phyloP scores from a whole-genome alignment of 1,284 basidiomycete species.

The Cryptococcus neoformans region DNA sequence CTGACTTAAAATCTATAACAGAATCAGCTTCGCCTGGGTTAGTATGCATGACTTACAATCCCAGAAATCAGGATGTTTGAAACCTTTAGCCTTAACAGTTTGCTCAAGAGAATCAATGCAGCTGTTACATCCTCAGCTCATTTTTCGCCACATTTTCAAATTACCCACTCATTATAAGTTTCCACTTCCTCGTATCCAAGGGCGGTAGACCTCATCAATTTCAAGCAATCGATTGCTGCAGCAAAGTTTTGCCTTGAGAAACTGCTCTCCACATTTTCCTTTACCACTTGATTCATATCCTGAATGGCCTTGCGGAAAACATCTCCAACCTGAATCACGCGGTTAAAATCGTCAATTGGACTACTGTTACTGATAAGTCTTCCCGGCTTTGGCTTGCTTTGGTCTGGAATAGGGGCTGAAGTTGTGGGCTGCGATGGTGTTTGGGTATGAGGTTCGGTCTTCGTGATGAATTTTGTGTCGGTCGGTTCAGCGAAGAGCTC shows the following conservation, averaged over 20 bases:
- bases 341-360: constrained; percentile 69
- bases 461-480: constrained; percentile 6
- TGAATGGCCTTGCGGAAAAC: constrained; percentile 70
- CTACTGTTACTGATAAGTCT: constrained; percentile 58
- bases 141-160: background rate
- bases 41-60: constrained; percentile 24
- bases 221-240: constrained; percentile 72
- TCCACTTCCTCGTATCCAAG: constrained; percentile 52
- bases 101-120: constrained; percentile 33
- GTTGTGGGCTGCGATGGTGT: background rate
- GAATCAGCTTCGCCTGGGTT: too few species aligned
- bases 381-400: constrained; percentile 33
- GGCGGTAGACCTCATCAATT: constrained; percentile 61
- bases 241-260: constrained; percentile 63
- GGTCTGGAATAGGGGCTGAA: constrained; percentile 3
- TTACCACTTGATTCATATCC: constrained; percentile 67
- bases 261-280: constrained; percentile 64
- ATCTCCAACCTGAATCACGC: constrained; percentile 64
- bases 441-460: constrained; percentile 1
- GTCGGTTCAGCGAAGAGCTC: constrained; percentile 33
- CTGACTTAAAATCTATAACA: constrained; percentile 36
- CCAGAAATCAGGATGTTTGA: constrained; percentile 50
- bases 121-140: constrained; percentile 12
- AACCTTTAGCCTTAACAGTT: constrained; percentile 28
- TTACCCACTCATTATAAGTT: constrained; percentile 44